Evolutionary conservation across 306 rosid species (phyloP), one percentile per base, ranked within the genome.

Genomic region (Senna tora): DNA sequence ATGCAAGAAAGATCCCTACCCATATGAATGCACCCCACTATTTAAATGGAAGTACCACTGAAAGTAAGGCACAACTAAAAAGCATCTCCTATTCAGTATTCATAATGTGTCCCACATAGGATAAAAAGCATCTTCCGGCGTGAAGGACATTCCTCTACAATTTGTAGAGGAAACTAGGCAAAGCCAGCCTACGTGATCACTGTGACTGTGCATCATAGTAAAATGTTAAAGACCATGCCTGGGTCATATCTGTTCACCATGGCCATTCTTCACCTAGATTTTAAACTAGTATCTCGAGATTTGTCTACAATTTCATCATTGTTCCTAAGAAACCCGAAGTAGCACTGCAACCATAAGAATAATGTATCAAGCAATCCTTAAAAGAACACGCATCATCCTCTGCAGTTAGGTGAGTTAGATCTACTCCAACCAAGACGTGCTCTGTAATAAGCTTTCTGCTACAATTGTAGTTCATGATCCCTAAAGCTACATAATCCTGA

Each of bases 391-490:
- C 41, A 46, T 1, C 57, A 46, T 65, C 22, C 39, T 66, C n/a
- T n/a, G 43, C 19, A 46, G 16, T 15, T 39, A 65, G 14, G 46
- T 45, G 12, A 46, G 16, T 15, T 39, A 65, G 14, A 65, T 45
- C 25, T 65, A 9, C 51, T 16, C 46, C 72, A 12, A 41, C 34
- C 0, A 38, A 17, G 22, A 36, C 36, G 76, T 63, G 68, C 75
- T 22, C 43, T 8, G 62, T 22, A 33, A 64, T 0, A 46, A 72
- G 54, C 22, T 38, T 65, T n/a, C 65, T 47, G 25, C 42, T 36
- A 65, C 28, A 69, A 71, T 64, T 47, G 54, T 42, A 47, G 67
- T 20, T 60, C 56, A 74, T 9, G 50, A 33, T 62, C 73, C 61
- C 66, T 43, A 45, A 49, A 74, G 36, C 56, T 12, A 20, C 10